Evolutionary conservation across 768 basidiomycete genomes (phyloP).

Genomic region (Melanogaster broomeanus): DNA sequence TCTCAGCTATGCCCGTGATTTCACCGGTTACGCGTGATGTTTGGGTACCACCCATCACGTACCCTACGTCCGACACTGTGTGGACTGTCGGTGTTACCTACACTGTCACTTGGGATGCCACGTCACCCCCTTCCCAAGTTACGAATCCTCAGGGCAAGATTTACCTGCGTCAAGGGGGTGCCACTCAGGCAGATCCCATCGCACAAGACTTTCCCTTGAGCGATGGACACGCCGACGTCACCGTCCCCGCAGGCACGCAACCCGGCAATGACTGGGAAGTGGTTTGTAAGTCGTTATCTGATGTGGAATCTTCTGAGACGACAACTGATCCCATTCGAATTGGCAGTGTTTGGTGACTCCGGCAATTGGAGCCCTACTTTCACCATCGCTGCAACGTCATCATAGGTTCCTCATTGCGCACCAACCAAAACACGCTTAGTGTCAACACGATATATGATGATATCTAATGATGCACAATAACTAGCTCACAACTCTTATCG

Average conservation of each 20-base stretch:
- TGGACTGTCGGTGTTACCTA: slow-evolving; percentile 44
- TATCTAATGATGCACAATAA: slow-evolving; percentile 11
- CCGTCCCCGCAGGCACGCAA: slow-evolving; percentile 37
- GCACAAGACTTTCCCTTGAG: slow-evolving; percentile 40
- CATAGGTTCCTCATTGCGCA: slow-evolving; percentile 11
- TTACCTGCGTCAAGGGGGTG: slow-evolving; percentile 38
- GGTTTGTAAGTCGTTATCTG: slow-evolving; percentile 38
- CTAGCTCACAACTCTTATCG: background rate
- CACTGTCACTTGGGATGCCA: slow-evolving; percentile 49
- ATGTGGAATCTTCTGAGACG: background rate
- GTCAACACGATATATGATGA: slow-evolving; percentile 7
- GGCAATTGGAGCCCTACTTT: slow-evolving; percentile 50
- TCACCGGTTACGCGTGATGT: slow-evolving; percentile 42
- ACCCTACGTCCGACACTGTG: slow-evolving; percentile 35
- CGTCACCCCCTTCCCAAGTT: slow-evolving; percentile 43
- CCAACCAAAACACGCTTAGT: background rate
- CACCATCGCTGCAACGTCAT: slow-evolving; percentile 34
- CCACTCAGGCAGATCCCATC: slow-evolving; percentile 36
- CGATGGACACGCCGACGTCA: slow-evolving; percentile 37
- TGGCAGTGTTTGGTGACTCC: slow-evolving; percentile 54
- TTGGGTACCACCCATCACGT: slow-evolving; percentile 44
- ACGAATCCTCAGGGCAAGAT: slow-evolving; percentile 48
- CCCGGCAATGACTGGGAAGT: slow-evolving; percentile 44
- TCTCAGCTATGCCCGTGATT: slow-evolving; percentile 31
- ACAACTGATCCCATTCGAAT: background rate